phyloP scores from a whole-genome alignment of 2,329 filamentous ascomycete species.

The Akanthomyces lecanii region DNA sequence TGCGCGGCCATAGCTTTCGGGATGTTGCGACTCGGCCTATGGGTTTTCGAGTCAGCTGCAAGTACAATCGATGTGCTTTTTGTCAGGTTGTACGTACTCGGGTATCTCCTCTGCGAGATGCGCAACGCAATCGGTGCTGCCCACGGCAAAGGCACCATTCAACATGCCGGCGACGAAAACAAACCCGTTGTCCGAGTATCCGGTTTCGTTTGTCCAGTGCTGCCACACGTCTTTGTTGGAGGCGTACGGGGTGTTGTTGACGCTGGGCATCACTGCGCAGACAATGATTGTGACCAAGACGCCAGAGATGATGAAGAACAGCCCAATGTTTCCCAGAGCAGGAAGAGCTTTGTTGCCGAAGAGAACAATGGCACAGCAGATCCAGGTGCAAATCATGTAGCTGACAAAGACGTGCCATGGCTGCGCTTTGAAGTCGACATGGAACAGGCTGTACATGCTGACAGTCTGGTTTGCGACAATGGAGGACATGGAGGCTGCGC shows the following conservation, averaged over 20 bases:
- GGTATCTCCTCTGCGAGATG: conserved; percentile 64
- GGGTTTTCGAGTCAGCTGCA: neutral
- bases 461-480: conserved; percentile 40
- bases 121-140: conserved; percentile 60
- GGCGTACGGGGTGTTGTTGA: conserved; percentile 25
- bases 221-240: conserved; percentile 39
- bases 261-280: conserved; percentile 47
- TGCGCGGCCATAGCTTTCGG: conserved; percentile 43
- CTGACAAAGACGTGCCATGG: conserved; percentile 42
- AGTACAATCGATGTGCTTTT: neutral
- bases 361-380: conserved; percentile 39
- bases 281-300: conserved; percentile 53
- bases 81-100: neutral
- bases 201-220: conserved; percentile 36
- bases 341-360: conserved; percentile 53
- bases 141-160: conserved; percentile 68
- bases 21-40: conserved; percentile 34
- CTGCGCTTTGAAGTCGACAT: conserved; percentile 32
- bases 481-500: conserved; percentile 36
- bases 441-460: conserved; percentile 41
- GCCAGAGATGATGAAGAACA: conserved; percentile 46
- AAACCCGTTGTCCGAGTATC: conserved; percentile 36
- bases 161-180: conserved; percentile 40
- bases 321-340: conserved; percentile 49
- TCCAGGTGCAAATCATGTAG: conserved; percentile 38